Evolutionary conservation across 495 filamentous ascomycete species (phyloP), one percentile per base, ranked within the genome.

Genomic region (Penicillium lividum): DNA sequence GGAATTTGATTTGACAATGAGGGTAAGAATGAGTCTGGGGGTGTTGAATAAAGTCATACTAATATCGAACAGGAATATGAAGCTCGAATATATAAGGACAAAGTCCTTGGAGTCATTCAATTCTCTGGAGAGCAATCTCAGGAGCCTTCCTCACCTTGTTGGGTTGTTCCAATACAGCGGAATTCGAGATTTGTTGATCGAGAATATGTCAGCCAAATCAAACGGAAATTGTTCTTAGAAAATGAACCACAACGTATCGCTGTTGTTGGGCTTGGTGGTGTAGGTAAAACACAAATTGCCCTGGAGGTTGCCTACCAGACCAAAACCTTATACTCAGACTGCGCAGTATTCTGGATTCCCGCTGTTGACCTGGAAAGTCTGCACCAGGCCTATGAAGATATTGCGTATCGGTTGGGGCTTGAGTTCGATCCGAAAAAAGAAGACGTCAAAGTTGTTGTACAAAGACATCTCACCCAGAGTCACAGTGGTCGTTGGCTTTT

Each of bases 281-380:
- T 80, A 5, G 80, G 79, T 0, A 84, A 84, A 55, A 81, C 81
- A 0, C 80, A 82, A 54, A 61, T 85, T n/a, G 75, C 71, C 1
- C 53, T 86, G 8, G 74, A 80, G 53, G 52, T 82, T 38, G 73
- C 73, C 0, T 79, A 79, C 57, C 68, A 72, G 56, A 52, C 66
- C 6, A 71, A 63, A 58, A 72, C 76, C 9, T 46, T 61, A 16
- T 49, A 72, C 6, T 61, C 70, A 1, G 69, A 76, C 1, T 80
- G 69, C 48, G 78, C 80, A 1, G 58, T 84, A 27, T 74, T 84
- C 50, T 86, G 81, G 82, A 59, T 84, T 13, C 67, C 73, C 1
- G 75, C 73, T 0, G 56, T 72, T 1, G 77, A 67, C 40, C 10
- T 50, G 0, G 76, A 73, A 38, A 75, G 54, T 15, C 68, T 85